These are phyloP conservation scores for sunflower (Helianthus annuus) DNA, from an alignment of 129 eudicot species.

Conservation along the genomic window DNA sequence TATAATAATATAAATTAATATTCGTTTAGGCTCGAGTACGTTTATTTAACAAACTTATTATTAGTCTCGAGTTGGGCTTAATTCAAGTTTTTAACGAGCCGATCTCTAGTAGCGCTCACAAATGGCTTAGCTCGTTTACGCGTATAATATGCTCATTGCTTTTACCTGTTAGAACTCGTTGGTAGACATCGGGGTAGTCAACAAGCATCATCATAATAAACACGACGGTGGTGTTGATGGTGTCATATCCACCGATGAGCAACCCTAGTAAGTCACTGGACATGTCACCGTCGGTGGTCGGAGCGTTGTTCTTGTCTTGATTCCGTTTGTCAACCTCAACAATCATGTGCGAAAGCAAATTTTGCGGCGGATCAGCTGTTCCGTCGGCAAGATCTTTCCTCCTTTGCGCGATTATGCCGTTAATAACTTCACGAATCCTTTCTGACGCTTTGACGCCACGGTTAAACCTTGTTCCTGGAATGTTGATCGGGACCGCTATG, in stretches of 20 bases:
- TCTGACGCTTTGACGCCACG: slow-evolving; percentile 41
- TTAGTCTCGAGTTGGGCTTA: too few species aligned
- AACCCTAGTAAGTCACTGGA: slow-evolving; percentile 40
- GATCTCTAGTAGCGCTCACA: too few species aligned
- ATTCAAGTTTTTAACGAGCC: too few species aligned
- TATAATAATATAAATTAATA: too few species aligned
- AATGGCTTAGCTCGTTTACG: neutral
- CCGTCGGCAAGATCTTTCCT: slow-evolving; percentile 41
- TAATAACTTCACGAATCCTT: slow-evolving; percentile 36
- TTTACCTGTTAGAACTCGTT: slow-evolving; percentile 40
- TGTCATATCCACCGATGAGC: slow-evolving; percentile 45
- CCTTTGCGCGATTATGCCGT: slow-evolving; percentile 32
- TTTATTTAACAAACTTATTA: too few species aligned
- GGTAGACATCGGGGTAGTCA: slow-evolving; percentile 45
- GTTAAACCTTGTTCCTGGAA: slow-evolving; percentile 46
- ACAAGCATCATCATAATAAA: slow-evolving; percentile 45
- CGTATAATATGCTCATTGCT: neutral
- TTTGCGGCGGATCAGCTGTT: slow-evolving; percentile 31
- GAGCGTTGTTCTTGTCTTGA: slow-evolving; percentile 22
- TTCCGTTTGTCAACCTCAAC: slow-evolving; percentile 36
- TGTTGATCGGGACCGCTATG: slow-evolving; percentile 42
- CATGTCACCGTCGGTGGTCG: slow-evolving; percentile 40
- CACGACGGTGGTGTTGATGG: slow-evolving; percentile 43
- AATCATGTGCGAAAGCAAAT: slow-evolving; percentile 43
- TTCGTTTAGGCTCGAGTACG: too few species aligned